Evolutionary conservation across 805 yeast genomes (phyloP), one percentile per base, ranked within the genome.

Genomic region (Brettanomyces nanus): DNA sequence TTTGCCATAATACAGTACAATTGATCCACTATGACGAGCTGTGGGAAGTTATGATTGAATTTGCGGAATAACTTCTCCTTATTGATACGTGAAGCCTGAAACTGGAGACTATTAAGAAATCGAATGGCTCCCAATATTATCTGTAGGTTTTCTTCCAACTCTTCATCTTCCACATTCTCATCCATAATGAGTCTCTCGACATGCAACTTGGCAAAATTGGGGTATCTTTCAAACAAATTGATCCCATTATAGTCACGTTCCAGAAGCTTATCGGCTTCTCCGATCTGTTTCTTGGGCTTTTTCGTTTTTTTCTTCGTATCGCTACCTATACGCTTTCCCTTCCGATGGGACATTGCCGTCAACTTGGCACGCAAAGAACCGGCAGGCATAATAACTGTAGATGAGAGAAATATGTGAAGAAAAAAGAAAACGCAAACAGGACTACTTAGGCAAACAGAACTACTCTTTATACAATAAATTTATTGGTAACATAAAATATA

Each of bases 1-100:
- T 20, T 19, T 10, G 27, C 25, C 37, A 64, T 69, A 9, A 75
- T 45, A 1, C 79, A 58, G 45, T 75, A 75, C 4, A 76, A 45
- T 42, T 75, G 80, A 23, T 64, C 63, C 10, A 63, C 42, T 1
- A 73, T 60, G 6, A 71, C 54, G 27, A 71, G 44, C 7, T 66
- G 53, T 0, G 77, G 74, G 35, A 50, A 54, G 3, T 45, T 37
- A 10, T 35, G 19, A 27, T 58, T 42, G 17, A 42, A 45, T 21
- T 42, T 33, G 5, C 31, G 31, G 10, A 52, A 45, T 44, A 48
- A 13, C 45, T 41, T 32, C 44, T 54, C 17, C 48, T 45, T 11
- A 35, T 43, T 20, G 41, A 48, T 41, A 36, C 37, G 28, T 49
- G 54, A 38, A 41, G 57, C 37, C 48, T 49, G 19, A 35, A 17